Conservation (phyloP, 352 stramenopile species). For the Globisporangium canariense region DNA sequence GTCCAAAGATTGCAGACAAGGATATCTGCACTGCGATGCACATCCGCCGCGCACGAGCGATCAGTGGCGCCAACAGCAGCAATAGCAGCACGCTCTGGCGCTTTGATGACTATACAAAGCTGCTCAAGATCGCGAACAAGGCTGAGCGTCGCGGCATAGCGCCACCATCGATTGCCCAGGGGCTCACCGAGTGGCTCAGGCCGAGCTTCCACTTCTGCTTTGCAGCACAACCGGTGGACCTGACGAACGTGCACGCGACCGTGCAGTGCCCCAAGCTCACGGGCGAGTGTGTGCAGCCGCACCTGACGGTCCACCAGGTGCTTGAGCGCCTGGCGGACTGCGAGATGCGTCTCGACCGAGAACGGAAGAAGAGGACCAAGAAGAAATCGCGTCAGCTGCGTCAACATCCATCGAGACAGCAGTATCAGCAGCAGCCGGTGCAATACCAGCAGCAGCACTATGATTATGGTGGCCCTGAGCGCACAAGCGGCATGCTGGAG, state of each 20-base stretch:
- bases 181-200: conserved; percentile 10
- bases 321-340: conserved; percentile 49
- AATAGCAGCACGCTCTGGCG: conserved; percentile 22
- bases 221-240: conserved; percentile 15
- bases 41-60: conserved; percentile 20
- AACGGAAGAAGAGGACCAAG: conserved; percentile 19
- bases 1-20: conserved; percentile 27
- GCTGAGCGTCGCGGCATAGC: background rate
- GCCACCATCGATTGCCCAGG: background rate
- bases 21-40: conserved; percentile 43
- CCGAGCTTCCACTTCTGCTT: conserved; percentile 44
- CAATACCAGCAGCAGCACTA: background rate
- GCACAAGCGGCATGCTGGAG: background rate
- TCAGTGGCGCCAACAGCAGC: background rate
- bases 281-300: conserved; percentile 34
- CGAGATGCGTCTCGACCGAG: conserved; percentile 25
- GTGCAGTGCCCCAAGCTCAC: conserved; percentile 35
- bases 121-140: conserved; percentile 22
- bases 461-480: background rate
- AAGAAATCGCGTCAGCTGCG: background rate
- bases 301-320: conserved; percentile 50
- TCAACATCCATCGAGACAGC: background rate
- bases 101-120: conserved; percentile 42
- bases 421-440: background rate
- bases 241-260: conserved; percentile 17